A percentile compares a stretch with the other conserved stretches of the same genome.
These are phyloP conservation scores for Candida railenensis DNA, from an alignment of 805 yeast species.

Conservation along the genomic window DNA sequence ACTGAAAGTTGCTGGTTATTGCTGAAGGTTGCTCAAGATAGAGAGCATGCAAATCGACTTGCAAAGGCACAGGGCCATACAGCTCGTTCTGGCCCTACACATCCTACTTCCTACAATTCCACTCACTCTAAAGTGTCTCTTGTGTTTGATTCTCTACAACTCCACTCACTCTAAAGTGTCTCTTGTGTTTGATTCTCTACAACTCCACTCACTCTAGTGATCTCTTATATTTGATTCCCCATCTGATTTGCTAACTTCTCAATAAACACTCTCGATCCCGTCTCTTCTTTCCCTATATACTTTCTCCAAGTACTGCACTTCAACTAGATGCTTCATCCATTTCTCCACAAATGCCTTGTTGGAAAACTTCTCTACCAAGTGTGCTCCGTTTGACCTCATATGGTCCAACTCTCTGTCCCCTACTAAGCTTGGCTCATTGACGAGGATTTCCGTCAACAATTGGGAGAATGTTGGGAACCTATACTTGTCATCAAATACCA, in stretches of 20 bases:
- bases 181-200: too few species aligned
- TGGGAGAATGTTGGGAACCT: slow-evolving; percentile 45
- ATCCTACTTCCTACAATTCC: too few species aligned
- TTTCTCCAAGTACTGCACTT: slow-evolving; percentile 21
- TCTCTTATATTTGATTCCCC: too few species aligned
- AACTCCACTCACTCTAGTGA: too few species aligned
- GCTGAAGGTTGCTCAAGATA: too few species aligned
- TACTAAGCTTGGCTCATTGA: slow-evolving; percentile 26
- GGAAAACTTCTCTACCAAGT: slow-evolving; percentile 57
- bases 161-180: too few species aligned
- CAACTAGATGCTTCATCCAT: slow-evolving; percentile 45
- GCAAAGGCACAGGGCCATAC: too few species aligned
- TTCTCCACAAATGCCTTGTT: slow-evolving; percentile 52
- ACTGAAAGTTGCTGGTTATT: too few species aligned
- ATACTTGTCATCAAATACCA: slow-evolving; percentile 7
- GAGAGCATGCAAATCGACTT: too few species aligned
- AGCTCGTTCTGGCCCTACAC: too few species aligned
- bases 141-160: too few species aligned
- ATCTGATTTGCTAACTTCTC: not conserved
- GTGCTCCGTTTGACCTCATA: slow-evolving; percentile 47
- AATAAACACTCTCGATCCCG: slow-evolving; percentile 28
- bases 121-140: too few species aligned
- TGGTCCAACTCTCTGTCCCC: slow-evolving; percentile 30
- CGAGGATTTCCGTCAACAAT: slow-evolving; percentile 44
- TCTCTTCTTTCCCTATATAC: slow-evolving; percentile 25